These are phyloP conservation scores for Stachybotrys echinatus DNA, from an alignment of 2,329 filamentous ascomycete species.

Conservation along the genomic window DNA sequence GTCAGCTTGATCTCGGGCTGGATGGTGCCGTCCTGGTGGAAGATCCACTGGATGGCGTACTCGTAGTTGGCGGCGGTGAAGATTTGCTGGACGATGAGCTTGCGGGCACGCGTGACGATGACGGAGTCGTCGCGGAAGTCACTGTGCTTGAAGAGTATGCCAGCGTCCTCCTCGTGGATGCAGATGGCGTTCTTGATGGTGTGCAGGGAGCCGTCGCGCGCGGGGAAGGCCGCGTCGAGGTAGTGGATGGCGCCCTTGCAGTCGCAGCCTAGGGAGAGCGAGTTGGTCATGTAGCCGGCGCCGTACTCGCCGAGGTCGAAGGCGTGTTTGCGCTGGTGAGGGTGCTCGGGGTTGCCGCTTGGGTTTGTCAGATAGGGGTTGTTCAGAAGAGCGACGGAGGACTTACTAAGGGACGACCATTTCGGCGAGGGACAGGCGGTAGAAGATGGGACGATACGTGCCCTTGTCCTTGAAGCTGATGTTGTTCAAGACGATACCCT, in stretches of 20 bases:
- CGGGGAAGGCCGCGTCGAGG: conserved; percentile 81
- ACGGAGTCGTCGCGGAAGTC: conserved; percentile 88
- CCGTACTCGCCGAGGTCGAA: conserved; percentile 80
- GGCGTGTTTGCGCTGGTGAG: conserved; percentile 76
- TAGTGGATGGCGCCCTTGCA: conserved; percentile 92
- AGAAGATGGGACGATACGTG: conserved; percentile 73
- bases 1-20: conserved; percentile 90
- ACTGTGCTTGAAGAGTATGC: conserved; percentile 90
- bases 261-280: conserved; percentile 69
- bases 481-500: conserved; percentile 86
- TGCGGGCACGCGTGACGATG: conserved; percentile 80
- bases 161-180: conserved; percentile 89
- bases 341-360: conserved; percentile 68
- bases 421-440: conserved; percentile 81
- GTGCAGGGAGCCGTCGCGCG: conserved; percentile 66
- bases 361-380: conserved; percentile 4
- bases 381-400: not conserved
- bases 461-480: conserved; percentile 86
- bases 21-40: conserved; percentile 80
- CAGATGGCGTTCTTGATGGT: conserved; percentile 93
- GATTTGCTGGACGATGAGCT: conserved; percentile 83
- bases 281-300: conserved; percentile 80
- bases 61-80: conserved; percentile 97
- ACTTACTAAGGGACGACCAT: conserved; percentile 82
- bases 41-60: conserved; percentile 73